Percentiles rank a stretch among this genome's conserved stretches.
Evolutionary conservation across 2,329 filamentous ascomycete genomes (phyloP).

Genomic region (Pseudogymnoascus sp.): DNA sequence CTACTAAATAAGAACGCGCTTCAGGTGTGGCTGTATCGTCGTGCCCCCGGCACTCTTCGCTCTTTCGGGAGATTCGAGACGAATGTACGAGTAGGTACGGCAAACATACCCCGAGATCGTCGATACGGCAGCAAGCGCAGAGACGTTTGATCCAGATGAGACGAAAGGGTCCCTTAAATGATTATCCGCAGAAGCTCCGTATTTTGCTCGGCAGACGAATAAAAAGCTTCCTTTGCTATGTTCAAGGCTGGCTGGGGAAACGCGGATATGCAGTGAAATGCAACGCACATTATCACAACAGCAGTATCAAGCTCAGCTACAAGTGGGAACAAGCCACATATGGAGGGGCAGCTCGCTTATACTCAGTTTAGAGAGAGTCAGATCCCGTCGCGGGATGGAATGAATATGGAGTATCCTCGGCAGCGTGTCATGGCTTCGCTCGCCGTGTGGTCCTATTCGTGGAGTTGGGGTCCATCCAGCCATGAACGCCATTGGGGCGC

Average conservation of each 20-base stretch:
- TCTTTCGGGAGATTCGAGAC: constrained; percentile 9
- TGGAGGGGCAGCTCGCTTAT: background rate
- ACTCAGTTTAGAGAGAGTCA: background rate
- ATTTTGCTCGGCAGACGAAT: background rate
- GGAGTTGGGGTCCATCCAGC: background rate
- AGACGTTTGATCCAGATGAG: background rate
- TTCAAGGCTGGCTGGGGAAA: background rate
- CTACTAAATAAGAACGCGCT: constrained; percentile 7
- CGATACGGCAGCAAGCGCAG: background rate
- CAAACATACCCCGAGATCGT: background rate
- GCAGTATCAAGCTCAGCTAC: background rate
- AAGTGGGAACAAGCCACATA: background rate
- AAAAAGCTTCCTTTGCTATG: background rate
- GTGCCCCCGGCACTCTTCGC: background rate
- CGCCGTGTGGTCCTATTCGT: background rate
- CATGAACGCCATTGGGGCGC: constrained; percentile 1
- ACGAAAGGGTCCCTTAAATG: background rate
- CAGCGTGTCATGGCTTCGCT: background rate
- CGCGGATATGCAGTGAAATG: background rate
- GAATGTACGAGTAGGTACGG: background rate
- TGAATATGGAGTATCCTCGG: background rate
- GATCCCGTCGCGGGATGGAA: background rate
- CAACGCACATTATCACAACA: constrained; percentile 1
- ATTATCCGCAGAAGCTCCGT: background rate
- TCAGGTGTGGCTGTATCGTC: constrained; percentile 1